Evolutionary conservation across 768 basidiomycete species (phyloP), one percentile per base, ranked within the genome.

Genomic region (Mycena rebaudengoi): DNA sequence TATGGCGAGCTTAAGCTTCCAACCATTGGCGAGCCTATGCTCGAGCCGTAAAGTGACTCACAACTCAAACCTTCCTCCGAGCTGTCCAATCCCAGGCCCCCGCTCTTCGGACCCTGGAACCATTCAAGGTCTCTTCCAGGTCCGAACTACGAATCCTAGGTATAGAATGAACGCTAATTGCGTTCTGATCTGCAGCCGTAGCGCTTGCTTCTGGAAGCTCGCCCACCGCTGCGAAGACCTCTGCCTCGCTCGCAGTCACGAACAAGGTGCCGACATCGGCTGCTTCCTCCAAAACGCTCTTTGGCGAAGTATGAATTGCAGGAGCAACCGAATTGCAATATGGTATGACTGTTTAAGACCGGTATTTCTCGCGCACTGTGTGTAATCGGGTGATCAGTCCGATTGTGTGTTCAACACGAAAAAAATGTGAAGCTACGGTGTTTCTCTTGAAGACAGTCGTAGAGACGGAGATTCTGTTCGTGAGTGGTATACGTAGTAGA

Each of bases 381-480:
- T 21, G 18, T 41, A 56, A 56, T 56, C 55, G 55, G 55, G 55
- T 46, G 55, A 56, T 55, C 54, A 55, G 41, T 55, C 54, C 54
- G 54, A 55, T 45, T 44, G 39, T 54, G 4, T 13, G 30, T 4
- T 55, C 29, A 25, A 55, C 54, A 40, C 39, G 41, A 54, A 54
- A 54, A 54, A 54, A 54, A 54, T 54, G 52, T 54, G 52, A 54
- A n/a, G 35, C 35, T 43, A 29, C 43, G 43, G 43, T 23, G 43
- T 44, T 44, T 44, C 43, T 44, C 5, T 44, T 44, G 43, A 5
- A 44, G 43, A 44, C 21, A 44, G 43, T 44, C 43, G 43, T 44
- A 44, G 43, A 44, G 21, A 44, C 43, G 12, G n/a, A 8, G 26
- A n/a, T 44, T 14, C 14, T 13, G 43, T 44, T 44, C 5, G 8